A percentile compares a stretch with the other conserved stretches of the same genome.
phyloP scores from a whole-genome alignment of 2,329 filamentous ascomycete species.

The Knoxdaviesia capensis region DNA sequence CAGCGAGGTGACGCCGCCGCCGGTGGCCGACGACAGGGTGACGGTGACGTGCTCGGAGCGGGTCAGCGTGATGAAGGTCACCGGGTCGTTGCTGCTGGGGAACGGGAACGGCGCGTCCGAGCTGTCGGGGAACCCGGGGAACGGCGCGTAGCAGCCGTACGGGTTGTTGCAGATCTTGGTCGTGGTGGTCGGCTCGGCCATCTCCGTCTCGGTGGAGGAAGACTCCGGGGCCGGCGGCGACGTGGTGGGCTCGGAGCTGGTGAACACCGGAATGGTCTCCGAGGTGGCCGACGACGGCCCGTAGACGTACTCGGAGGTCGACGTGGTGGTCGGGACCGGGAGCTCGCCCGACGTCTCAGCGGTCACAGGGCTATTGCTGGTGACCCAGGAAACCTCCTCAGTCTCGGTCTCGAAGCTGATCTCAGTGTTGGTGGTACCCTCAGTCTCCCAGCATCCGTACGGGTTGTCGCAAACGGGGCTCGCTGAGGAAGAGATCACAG shows the following conservation, averaged over 20 bases:
- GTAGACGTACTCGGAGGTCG: not conserved
- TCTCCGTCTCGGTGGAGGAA: not conserved
- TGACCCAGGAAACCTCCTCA: too few relatives aligned
- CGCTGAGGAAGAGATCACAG: not conserved
- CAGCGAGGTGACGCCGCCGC: too few relatives aligned
- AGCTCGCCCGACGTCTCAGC: not conserved
- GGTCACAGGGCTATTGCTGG: too few relatives aligned
- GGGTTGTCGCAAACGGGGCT: slow-evolving; percentile 2
- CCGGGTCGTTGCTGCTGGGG: not conserved
- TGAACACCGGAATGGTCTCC: not conserved
- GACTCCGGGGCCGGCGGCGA: not conserved
- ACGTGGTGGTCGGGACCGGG: not conserved
- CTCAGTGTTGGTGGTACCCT: not conserved
- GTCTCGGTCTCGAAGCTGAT: too few relatives aligned
- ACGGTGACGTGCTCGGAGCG: slow-evolving; percentile 2
- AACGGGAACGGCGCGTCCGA: slow-evolving; percentile 1
- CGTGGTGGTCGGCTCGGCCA: not conserved
- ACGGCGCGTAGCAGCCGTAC: slow-evolving; percentile 3
- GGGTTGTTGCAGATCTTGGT: not conserved
- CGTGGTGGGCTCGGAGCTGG: not conserved
- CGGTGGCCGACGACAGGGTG: slow-evolving; percentile 1
- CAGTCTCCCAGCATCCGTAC: slow-evolving; percentile 1
- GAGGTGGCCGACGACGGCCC: not conserved
- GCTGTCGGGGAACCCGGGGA: slow-evolving; percentile 2
- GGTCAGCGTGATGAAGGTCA: slow-evolving; percentile 4